These are phyloP conservation scores for Halteria grandinella DNA, from an alignment of 73 alveolate species.

Conservation along the genomic window DNA sequence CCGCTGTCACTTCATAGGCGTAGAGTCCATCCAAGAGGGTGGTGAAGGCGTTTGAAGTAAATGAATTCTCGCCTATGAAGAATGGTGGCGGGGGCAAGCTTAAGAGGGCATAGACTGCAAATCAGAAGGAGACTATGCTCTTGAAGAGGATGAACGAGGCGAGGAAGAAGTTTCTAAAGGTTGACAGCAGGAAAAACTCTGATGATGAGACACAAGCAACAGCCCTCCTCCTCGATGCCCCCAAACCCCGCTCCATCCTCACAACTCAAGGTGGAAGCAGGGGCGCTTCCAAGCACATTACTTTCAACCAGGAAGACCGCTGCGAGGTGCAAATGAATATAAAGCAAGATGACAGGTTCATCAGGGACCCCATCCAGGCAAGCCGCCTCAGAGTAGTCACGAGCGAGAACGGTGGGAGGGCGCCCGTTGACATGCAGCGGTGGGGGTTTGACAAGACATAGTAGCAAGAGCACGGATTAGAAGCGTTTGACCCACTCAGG, in stretches of 20 bases:
- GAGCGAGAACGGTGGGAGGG: neutral
- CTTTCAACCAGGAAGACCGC: constrained; percentile 39
- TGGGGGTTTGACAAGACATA: constrained; percentile 18
- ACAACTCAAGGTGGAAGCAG: no score
- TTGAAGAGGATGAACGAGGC: constrained; percentile 6
- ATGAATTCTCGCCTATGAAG: no score
- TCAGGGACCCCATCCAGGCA: constrained; percentile 9
- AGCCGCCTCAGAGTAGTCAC: neutral
- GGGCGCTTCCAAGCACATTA: neutral
- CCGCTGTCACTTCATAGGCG: no score
- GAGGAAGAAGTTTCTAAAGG: constrained; percentile 1
- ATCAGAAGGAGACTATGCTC: constrained; percentile 7
- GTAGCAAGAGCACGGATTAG: neutral
- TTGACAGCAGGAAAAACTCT: neutral
- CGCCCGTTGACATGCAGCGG: constrained; percentile 6
- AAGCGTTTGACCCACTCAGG: constrained; percentile 58
- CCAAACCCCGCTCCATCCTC: no score
- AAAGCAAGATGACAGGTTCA: constrained; percentile 10
- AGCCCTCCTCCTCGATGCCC: no score
- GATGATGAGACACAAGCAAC: neutral
- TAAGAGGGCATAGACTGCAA: no score
- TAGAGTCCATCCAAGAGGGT: no score
- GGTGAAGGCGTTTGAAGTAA: no score
- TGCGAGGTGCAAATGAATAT: constrained; percentile 6
- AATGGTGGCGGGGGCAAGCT: no score